Percentiles rank a stretch among this genome's conserved stretches.
phyloP scores from a whole-genome alignment of 2,329 filamentous ascomycete genomes.

The Beauveria medogensis region DNA sequence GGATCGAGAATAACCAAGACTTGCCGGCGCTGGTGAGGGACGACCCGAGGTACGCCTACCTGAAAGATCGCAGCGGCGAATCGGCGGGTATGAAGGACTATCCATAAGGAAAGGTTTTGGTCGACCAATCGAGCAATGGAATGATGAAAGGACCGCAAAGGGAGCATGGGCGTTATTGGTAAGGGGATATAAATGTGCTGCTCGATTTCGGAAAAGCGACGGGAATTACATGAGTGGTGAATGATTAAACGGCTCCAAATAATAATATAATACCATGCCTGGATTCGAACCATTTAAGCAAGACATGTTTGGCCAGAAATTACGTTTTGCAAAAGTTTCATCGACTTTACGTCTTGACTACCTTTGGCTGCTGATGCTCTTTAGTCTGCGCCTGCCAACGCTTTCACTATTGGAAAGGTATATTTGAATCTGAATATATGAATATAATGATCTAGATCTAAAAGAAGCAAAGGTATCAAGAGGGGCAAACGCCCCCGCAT shows the following conservation, averaged over 20 bases:
- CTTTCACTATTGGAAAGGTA: too few relatives aligned
- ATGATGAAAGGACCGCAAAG: neutral
- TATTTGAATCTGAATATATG: too few relatives aligned
- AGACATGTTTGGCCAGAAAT: neutral
- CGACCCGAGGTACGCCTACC: constrained; percentile 34
- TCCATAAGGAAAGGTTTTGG: neutral
- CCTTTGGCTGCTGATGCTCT: too few relatives aligned
- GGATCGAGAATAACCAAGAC: constrained; percentile 44
- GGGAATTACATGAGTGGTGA: neutral
- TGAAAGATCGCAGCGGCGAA: constrained; percentile 37
- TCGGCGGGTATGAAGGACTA: constrained; percentile 42
- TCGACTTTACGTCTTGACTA: too few relatives aligned
- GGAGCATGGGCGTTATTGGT: neutral
- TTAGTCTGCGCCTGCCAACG: too few relatives aligned
- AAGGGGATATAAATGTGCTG: neutral
- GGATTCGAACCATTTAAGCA: neutral
- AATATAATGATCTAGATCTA: too few relatives aligned
- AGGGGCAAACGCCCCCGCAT: too few relatives aligned
- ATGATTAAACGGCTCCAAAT: neutral
- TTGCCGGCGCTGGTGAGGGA: constrained; percentile 39
- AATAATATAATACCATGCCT: neutral
- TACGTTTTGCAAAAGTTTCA: neutral
- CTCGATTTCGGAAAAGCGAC: neutral
- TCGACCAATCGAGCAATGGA: neutral
- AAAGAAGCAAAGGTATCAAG: too few relatives aligned